A percentile compares a stretch with the other conserved stretches of the same genome.
These are phyloP conservation scores for Fusarium sp. DNA, from an alignment of 2,329 filamentous ascomycete species.

Conservation along the genomic window DNA sequence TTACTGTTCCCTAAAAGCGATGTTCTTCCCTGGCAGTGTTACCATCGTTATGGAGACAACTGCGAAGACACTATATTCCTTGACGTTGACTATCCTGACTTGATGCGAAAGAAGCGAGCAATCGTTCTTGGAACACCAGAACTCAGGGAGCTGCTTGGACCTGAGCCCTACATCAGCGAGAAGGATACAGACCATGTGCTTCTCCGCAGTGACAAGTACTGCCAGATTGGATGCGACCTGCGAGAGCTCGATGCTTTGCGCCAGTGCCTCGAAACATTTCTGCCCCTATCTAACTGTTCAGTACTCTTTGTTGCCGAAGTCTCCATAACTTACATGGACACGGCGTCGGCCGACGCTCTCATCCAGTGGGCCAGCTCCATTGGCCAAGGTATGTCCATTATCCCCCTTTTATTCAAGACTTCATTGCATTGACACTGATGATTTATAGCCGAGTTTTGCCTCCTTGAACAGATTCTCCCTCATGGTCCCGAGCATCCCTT, in stretches of 20 bases:
- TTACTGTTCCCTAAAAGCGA: constrained; percentile 68
- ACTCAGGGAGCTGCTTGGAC: constrained; percentile 57
- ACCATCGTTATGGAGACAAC: constrained; percentile 71
- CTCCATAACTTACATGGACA: constrained; percentile 90
- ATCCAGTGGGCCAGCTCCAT: constrained; percentile 82
- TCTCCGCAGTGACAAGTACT: constrained; percentile 76
- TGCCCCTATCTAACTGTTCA: constrained; percentile 68
- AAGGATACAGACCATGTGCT: constrained; percentile 61
- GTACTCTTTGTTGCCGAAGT: constrained; percentile 91
- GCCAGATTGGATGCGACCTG: constrained; percentile 85
- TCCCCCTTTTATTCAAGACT: neutral
- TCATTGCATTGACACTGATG: constrained; percentile 19
- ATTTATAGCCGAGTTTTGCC: constrained; percentile 75
- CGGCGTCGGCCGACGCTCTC: constrained; percentile 76
- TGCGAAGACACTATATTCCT: constrained; percentile 76
- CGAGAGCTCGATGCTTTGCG: constrained; percentile 73
- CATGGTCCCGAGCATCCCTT: constrained; percentile 84
- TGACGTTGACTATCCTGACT: constrained; percentile 86
- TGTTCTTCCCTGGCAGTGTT: constrained; percentile 86
- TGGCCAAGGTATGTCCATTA: constrained; percentile 67
- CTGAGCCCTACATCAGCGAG: constrained; percentile 49
- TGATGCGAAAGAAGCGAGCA: constrained; percentile 79
- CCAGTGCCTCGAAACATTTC: constrained; percentile 65
- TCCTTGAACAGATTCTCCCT: constrained; percentile 88
- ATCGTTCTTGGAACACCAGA: constrained; percentile 73